Evolutionary conservation across 176 grass and related monocot genomes (phyloP).

Genomic region (Oryza meridionalis): DNA sequence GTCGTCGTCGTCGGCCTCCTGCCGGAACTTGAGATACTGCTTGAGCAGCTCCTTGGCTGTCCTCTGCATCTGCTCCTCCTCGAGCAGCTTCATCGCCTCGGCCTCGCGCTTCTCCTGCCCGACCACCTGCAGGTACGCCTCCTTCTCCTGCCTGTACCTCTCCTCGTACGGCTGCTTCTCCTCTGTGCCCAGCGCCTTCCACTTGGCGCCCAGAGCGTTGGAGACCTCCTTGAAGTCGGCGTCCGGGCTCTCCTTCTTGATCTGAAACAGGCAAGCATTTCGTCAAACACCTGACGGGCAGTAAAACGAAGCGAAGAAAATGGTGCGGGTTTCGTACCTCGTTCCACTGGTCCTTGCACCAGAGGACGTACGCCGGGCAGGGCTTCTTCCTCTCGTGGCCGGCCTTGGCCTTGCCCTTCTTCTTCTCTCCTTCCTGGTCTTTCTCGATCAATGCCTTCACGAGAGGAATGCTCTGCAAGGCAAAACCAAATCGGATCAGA

Average conservation of each 20-base stretch:
- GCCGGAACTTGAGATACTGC: constrained; percentile 85
- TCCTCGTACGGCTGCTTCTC: constrained; percentile 92
- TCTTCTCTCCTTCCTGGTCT: constrained; percentile 61
- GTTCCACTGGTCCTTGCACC: constrained; percentile 87
- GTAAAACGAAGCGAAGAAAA: background rate
- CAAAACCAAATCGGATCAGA: background rate
- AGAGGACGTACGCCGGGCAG: constrained; percentile 65
- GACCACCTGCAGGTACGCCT: constrained; percentile 81
- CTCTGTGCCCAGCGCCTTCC: constrained; percentile 66
- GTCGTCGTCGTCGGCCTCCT: constrained; percentile 41
- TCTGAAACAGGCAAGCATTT: constrained; percentile 37
- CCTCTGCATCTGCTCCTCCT: constrained; percentile 85
- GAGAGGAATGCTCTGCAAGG: constrained; percentile 59
- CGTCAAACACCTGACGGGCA: constrained; percentile 29
- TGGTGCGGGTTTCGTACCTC: constrained; percentile 44
- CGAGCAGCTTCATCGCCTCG: constrained; percentile 88
- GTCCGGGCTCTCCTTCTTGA: constrained; percentile 71
- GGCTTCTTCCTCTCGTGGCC: constrained; percentile 65
- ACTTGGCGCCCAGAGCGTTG: constrained; percentile 69
- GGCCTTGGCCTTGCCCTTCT: constrained; percentile 59
- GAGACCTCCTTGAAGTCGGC: constrained; percentile 79
- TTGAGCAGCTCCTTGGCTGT: constrained; percentile 83
- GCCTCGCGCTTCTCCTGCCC: constrained; percentile 85
- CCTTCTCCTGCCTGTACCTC: constrained; percentile 78
- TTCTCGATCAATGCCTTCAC: constrained; percentile 68